Percentiles rank a stretch among this genome's conserved stretches.
Evolutionary conservation across 2,329 filamentous ascomycete genomes (phyloP).

Genomic region (Cordyceps pruinosa): DNA sequence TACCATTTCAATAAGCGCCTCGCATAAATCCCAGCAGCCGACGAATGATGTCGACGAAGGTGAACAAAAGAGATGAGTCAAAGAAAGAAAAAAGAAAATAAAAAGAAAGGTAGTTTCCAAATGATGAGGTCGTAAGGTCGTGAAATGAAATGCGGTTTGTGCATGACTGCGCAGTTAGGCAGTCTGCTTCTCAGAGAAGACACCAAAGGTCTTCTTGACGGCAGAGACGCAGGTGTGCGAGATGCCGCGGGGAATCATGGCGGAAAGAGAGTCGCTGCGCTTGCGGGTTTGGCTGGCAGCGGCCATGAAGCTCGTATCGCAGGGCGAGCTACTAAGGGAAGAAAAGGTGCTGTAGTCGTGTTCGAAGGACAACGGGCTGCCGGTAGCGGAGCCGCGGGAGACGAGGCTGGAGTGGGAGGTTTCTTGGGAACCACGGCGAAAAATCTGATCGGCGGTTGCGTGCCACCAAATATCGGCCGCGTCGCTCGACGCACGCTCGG

Average conservation of each 20-base stretch:
- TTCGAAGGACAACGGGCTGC: background rate
- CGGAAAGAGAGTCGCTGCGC: conserved; percentile 7
- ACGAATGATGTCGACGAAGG: background rate
- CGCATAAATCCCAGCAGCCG: background rate
- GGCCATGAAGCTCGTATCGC: background rate
- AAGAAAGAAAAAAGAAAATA: background rate
- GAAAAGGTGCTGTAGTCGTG: conserved; percentile 4
- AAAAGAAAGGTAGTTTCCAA: background rate
- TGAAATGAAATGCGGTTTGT: background rate
- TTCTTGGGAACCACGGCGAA: conserved; percentile 8
- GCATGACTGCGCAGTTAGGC: background rate
- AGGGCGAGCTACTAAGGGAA: conserved; percentile 6
- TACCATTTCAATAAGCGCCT: background rate
- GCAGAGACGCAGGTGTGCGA: conserved; percentile 10
- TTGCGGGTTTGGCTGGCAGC: background rate
- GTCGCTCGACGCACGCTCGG: background rate
- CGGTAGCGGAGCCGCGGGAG: background rate
- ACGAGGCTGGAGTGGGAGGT: conserved; percentile 5
- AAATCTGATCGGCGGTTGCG: background rate
- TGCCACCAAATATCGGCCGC: conserved; percentile 3
- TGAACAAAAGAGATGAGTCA: background rate
- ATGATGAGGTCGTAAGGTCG: background rate
- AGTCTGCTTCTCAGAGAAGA: conserved; percentile 4
- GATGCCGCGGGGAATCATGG: conserved; percentile 10
- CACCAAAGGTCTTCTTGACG: conserved; percentile 11